These are phyloP conservation scores for Pleoardoris graminearum DNA, from an alignment of 2,329 filamentous ascomycete genomes.

Conservation along the genomic window DNA sequence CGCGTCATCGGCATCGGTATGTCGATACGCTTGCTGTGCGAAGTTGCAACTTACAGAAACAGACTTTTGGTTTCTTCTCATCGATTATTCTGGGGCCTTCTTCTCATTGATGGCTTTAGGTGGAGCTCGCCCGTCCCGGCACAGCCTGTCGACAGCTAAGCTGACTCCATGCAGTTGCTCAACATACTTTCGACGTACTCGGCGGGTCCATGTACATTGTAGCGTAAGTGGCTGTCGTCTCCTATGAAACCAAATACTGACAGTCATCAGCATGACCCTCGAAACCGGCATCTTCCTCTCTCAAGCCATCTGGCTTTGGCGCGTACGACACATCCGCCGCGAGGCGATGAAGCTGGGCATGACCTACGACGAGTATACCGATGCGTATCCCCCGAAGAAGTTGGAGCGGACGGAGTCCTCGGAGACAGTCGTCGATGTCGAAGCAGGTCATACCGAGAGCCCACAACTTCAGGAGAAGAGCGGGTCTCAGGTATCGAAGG, in stretches of 20 bases:
- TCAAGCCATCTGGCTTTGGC: slow-evolving; percentile 62
- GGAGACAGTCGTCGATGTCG: slow-evolving; percentile 33
- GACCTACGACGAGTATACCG: slow-evolving; percentile 59
- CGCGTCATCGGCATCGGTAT: slow-evolving; percentile 64
- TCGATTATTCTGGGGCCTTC: slow-evolving; percentile 64
- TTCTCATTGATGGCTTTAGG: slow-evolving; percentile 66
- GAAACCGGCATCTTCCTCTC: slow-evolving; percentile 64
- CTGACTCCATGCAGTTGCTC: slow-evolving; percentile 54
- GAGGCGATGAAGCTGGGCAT: slow-evolving; percentile 57
- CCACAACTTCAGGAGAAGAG: slow-evolving; percentile 13
- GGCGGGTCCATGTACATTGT: slow-evolving; percentile 64
- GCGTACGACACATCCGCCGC: slow-evolving; percentile 57
- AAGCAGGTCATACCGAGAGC: slow-evolving; percentile 20
- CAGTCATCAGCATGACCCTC: slow-evolving; percentile 53
- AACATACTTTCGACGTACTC: slow-evolving; percentile 64
- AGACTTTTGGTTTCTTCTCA: slow-evolving; percentile 61
- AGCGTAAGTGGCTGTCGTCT: slow-evolving; percentile 50
- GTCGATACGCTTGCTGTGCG: slow-evolving; percentile 14
- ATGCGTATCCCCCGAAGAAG: slow-evolving; percentile 28
- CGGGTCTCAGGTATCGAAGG: background rate
- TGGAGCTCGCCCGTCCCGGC: slow-evolving; percentile 34
- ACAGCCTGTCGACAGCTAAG: background rate
- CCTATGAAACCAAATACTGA: slow-evolving; percentile 2
- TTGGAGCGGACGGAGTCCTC: slow-evolving; percentile 24
- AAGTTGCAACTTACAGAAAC: slow-evolving; percentile 10